Evolutionary conservation across 495 filamentous ascomycete genomes (phyloP).

Genomic region (Jackrogersella multiformis): DNA sequence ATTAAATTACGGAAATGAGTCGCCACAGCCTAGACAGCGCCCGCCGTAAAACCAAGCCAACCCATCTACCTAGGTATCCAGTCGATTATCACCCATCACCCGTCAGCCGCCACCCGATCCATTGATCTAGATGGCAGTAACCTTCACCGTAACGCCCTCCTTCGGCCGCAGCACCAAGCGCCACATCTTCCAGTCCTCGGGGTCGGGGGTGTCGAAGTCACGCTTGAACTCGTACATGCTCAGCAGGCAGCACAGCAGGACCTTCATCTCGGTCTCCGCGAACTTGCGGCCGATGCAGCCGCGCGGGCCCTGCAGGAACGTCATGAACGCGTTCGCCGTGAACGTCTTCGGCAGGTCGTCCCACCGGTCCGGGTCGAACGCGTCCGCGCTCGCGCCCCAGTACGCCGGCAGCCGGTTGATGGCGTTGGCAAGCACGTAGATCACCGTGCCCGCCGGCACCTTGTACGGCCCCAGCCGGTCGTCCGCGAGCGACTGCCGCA

Average conservation of each 20-base stretch:
- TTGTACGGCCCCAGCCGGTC: slow-evolving; percentile 43
- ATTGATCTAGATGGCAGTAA: slow-evolving; percentile 38
- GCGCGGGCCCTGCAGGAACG: slow-evolving; percentile 52
- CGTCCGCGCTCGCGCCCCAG: slow-evolving; percentile 50
- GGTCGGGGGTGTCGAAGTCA: slow-evolving; percentile 52
- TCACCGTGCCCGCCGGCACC: slow-evolving; percentile 45
- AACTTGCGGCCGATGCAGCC: slow-evolving; percentile 55
- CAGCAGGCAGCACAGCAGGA: slow-evolving; percentile 48
- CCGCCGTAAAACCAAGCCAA: too few relatives aligned
- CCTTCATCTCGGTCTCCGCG: slow-evolving; percentile 55
- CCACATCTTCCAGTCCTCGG: slow-evolving; percentile 66
- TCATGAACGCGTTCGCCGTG: slow-evolving; percentile 50
- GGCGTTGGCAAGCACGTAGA: slow-evolving; percentile 50
- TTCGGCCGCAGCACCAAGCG: slow-evolving; percentile 60
- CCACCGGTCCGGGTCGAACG: slow-evolving; percentile 55
- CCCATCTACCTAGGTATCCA: too few relatives aligned
- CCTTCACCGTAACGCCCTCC: slow-evolving; percentile 58
- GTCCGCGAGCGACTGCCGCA: slow-evolving; percentile 46
- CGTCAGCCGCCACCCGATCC: background rate
- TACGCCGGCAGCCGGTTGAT: slow-evolving; percentile 51
- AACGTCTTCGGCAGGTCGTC: slow-evolving; percentile 45
- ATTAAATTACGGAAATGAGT: too few relatives aligned
- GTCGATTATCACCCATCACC: too few relatives aligned
- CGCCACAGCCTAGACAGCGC: too few relatives aligned
- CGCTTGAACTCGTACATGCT: slow-evolving; percentile 50